Evolutionary conservation across 1,284 basidiomycete species (phyloP).

Genomic region (Puccinia horiana): DNA sequence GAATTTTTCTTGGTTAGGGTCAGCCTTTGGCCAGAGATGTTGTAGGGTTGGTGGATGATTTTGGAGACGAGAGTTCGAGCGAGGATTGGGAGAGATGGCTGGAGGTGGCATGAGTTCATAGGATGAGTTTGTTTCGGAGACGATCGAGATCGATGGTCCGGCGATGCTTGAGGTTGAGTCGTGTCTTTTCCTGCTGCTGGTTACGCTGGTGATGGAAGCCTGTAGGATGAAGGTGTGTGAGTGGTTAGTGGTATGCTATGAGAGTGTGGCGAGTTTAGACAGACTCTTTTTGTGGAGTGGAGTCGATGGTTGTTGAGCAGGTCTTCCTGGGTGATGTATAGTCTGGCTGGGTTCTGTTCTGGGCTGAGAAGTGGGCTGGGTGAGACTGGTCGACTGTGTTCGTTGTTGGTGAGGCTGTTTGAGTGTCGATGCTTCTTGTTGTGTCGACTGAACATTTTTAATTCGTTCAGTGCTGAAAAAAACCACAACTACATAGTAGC

Average conservation of each 20-base stretch:
- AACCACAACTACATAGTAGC: too few species aligned
- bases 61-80: background rate
- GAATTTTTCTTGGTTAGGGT: slow-evolving; percentile 38
- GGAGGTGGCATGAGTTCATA: slow-evolving; percentile 26
- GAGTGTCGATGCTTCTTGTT: slow-evolving; percentile 10
- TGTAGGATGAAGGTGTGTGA: background rate
- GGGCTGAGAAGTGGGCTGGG: background rate
- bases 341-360: background rate
- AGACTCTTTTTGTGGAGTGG: background rate
- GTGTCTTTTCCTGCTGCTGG: background rate
- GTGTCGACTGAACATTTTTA: slow-evolving; percentile 18
- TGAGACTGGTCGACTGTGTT: background rate
- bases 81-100: background rate
- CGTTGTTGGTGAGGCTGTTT: background rate
- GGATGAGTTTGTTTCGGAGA: slow-evolving; percentile 6
- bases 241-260: background rate
- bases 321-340: slow-evolving; percentile 5
- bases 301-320: background rate
- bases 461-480: background rate
- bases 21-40: slow-evolving; percentile 28
- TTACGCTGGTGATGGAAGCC: background rate
- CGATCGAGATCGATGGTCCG: background rate
- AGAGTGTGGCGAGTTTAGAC: background rate
- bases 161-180: background rate
- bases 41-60: background rate